Evolutionary conservation across 1,284 basidiomycete species (phyloP), one percentile per base, ranked within the genome.

Genomic region (Papiliotrema terrestris): DNA sequence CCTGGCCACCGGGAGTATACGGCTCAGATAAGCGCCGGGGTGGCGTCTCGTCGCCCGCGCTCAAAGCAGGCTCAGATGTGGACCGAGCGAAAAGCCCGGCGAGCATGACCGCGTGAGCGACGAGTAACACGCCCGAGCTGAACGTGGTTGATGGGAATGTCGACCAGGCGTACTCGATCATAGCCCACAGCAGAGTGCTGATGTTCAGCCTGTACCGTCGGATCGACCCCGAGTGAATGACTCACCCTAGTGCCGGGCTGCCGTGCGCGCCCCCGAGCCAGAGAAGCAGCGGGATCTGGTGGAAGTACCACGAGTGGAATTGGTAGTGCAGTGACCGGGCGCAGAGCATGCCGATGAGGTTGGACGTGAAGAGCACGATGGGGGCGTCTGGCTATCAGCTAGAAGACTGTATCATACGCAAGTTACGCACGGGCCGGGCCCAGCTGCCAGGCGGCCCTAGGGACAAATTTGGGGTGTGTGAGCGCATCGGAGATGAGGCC

Each of bases 251-350:
- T 1, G 54, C 36, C 1, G 52, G 32, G 22, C 53, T 57, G 17
- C 62, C 59, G 63, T 66, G 64, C 23, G 62, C 62, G 14, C 62
- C 65, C 15, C 72, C 70, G 8, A 57, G 56, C 49, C 60, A 67
- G 19, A 84, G 78, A 25, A 98, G 77, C 66, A 95, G 85, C 0
- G 93, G 91, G n/a, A 96, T 74, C 65, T 95, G 91, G 60, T 92
- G 88, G 13, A 89, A 91, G 74, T 98, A 98, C 96, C 95, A 98
- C 4, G 89, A 87, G 74, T 97, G 97, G 77, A 99, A 99, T 67
- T 99, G 95, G 74, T 98, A 98, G 74, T 99, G 95, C 52, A 99
- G 78, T 15, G 93, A 96, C n/a, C 96, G 84, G 15, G 96, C 90
- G 72, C 89, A 97, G 3, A 89, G 65, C 35, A 98, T 87, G 22